Evolutionary conservation across 2,329 filamentous ascomycete genomes (phyloP).

Genomic region (Hypoxylon sp.): DNA sequence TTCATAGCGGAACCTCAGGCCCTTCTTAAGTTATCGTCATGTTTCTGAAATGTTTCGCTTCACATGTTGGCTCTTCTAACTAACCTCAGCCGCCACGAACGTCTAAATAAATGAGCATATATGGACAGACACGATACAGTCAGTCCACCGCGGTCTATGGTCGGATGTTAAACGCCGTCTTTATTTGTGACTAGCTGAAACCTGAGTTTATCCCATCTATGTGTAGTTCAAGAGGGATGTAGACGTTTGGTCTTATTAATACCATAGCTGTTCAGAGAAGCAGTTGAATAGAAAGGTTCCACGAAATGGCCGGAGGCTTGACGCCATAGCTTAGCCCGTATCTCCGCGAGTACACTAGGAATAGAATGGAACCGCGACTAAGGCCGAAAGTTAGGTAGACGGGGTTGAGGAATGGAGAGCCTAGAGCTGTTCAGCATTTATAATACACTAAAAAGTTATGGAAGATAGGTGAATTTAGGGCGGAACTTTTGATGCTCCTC

Average conservation of each 20-base stretch:
- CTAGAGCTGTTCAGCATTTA: not conserved
- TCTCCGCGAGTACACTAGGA: not conserved
- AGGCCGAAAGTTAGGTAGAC: not conserved
- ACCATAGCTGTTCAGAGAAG: too few relatives aligned
- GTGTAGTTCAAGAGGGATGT: too few relatives aligned
- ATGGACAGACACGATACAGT: not conserved
- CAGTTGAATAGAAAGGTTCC: too few relatives aligned
- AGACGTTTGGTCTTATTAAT: too few relatives aligned
- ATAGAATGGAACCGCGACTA: not conserved
- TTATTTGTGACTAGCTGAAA: too few relatives aligned
- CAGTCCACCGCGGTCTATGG: not conserved
- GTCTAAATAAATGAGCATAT: not conserved
- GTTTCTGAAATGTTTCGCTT: not conserved
- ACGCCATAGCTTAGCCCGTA: not conserved
- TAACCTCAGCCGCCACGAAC: not conserved
- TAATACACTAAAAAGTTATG: not conserved
- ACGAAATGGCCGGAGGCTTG: not conserved
- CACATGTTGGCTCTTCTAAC: not conserved
- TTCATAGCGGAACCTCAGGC: not conserved
- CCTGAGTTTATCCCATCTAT: too few relatives aligned
- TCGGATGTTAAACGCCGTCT: not conserved
- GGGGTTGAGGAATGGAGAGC: not conserved
- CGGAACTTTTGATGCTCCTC: not conserved
- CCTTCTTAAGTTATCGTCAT: not conserved
- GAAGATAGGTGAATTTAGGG: not conserved